These are phyloP conservation scores for Cyclotella sp. DNA, from an alignment of 108 stramenopile species.

Conservation along the genomic window DNA sequence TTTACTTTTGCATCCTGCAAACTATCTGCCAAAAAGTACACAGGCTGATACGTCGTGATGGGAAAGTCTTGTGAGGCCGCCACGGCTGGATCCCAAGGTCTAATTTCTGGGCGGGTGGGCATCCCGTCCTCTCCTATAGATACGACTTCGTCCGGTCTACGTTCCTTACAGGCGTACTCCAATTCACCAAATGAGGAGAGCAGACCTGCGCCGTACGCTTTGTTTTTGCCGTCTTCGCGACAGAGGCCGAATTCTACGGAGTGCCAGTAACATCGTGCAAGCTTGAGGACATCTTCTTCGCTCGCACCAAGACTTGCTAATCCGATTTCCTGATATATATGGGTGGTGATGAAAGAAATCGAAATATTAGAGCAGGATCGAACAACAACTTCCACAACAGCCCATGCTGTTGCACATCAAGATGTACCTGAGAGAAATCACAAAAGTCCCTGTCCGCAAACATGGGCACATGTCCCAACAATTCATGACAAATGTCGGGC, in stretches of 20 bases:
- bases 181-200: slow-evolving; percentile 96
- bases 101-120: slow-evolving; percentile 68
- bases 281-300: slow-evolving; percentile 91
- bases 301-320: slow-evolving; percentile 93
- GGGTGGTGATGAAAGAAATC: not conserved
- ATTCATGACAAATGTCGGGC: slow-evolving; percentile 97
- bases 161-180: slow-evolving; percentile 89
- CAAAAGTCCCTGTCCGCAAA: slow-evolving; percentile 97
- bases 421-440: slow-evolving; percentile 77
- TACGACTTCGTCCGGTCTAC: slow-evolving; percentile 39
- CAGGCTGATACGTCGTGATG: slow-evolving; percentile 96
- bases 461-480: slow-evolving; percentile 91
- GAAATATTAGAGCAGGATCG: not conserved
- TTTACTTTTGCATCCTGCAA: slow-evolving; percentile 86
- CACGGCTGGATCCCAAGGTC: slow-evolving; percentile 93
- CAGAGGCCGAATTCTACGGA: slow-evolving; percentile 97
- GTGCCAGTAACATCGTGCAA: slow-evolving; percentile 95
- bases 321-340: slow-evolving; percentile 84
- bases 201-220: slow-evolving; percentile 97
- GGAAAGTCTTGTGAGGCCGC: slow-evolving; percentile 92
- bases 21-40: slow-evolving; percentile 94
- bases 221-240: slow-evolving; percentile 76
- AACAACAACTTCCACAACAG: not conserved
- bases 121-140: slow-evolving; percentile 26
- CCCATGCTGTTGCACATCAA: not conserved